Conservation (phyloP, 345 rosid genomes). For the Erucastrum elatum region DNA sequence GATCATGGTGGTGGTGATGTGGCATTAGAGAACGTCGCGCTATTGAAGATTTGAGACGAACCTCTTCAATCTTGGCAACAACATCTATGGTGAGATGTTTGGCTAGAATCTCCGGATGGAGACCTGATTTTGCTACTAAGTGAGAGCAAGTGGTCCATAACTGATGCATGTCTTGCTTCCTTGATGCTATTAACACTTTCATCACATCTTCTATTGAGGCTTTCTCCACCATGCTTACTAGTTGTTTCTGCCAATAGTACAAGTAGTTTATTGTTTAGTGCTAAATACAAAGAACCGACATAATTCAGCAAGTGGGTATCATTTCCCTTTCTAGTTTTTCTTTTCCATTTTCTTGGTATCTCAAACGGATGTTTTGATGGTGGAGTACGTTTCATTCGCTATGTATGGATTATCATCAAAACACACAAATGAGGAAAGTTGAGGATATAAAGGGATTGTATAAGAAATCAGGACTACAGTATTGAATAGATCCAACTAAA, state of each 20-base stretch:
- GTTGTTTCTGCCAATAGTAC: constrained; percentile 67
- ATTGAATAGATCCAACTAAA: constrained; percentile 24
- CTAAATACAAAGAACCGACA: constrained; percentile 18
- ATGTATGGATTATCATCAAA: constrained; percentile 25
- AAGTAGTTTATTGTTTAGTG: constrained; percentile 1
- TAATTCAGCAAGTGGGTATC: constrained; percentile 9
- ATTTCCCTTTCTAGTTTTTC: constrained; percentile 17
- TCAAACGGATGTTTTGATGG: constrained; percentile 20
- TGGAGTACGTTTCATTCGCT: constrained; percentile 35
- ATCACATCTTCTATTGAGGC: constrained; percentile 96
- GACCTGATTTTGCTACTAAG: constrained; percentile 92
- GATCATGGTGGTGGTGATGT: constrained; percentile 58
- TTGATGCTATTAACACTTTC: constrained; percentile 93
- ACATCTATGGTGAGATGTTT: constrained; percentile 95
- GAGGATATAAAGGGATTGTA: constrained; percentile 3
- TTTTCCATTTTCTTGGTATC: constrained; percentile 23
- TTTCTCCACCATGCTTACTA: constrained; percentile 93
- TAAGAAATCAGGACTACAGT: constrained; percentile 14
- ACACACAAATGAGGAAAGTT: constrained; percentile 62
- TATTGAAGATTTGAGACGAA: constrained; percentile 79
- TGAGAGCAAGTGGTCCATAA: constrained; percentile 98
- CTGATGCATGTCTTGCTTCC: constrained; percentile 97
- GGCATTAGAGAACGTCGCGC: constrained; percentile 70
- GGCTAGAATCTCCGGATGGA: constrained; percentile 86
- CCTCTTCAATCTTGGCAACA: constrained; percentile 88